A percentile compares a stretch with the other conserved stretches of the same genome.
Evolutionary conservation across 2,329 filamentous ascomycete species (phyloP).

Genomic region (Alternaria incomplexa): DNA sequence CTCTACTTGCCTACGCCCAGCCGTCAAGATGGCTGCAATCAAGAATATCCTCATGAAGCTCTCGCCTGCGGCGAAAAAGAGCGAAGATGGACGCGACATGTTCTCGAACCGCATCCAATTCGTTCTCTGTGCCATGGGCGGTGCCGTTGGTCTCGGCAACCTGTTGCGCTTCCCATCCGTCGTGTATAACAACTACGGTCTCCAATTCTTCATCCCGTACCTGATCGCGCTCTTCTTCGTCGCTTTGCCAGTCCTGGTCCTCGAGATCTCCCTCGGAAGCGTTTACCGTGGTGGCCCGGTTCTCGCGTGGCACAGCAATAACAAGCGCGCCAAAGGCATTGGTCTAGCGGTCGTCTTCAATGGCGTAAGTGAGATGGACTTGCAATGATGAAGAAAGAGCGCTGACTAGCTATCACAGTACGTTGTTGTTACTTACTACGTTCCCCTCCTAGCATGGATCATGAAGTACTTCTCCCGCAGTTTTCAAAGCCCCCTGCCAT

Average conservation of each 20-base stretch:
- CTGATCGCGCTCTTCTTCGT: slow-evolving; percentile 21
- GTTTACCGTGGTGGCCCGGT: slow-evolving; percentile 26
- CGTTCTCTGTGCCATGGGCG: slow-evolving; percentile 21
- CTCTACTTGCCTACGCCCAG: not conserved
- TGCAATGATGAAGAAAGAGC: not conserved
- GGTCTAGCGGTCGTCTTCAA: slow-evolving; percentile 15
- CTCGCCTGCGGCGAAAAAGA: slow-evolving; percentile 9
- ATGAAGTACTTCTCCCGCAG: slow-evolving; percentile 8
- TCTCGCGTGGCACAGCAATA: slow-evolving; percentile 25
- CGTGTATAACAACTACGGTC: slow-evolving; percentile 25
- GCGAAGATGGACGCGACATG: slow-evolving; percentile 24
- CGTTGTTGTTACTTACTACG: slow-evolving; percentile 20
- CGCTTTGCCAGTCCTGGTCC: slow-evolving; percentile 19
- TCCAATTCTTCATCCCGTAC: slow-evolving; percentile 24
- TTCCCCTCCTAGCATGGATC: slow-evolving; percentile 19
- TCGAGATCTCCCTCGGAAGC: slow-evolving; percentile 24
- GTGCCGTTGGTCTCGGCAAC: slow-evolving; percentile 22
- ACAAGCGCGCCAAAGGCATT: slow-evolving; percentile 20
- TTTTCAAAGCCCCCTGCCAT: slow-evolving; percentile 5
- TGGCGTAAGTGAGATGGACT: slow-evolving; percentile 10
- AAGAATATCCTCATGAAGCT: not conserved
- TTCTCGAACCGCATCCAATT: slow-evolving; percentile 16
- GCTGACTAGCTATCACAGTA: not conserved
- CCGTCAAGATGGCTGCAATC: not conserved
- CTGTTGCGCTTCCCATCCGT: slow-evolving; percentile 22